Conservation (phyloP, 2,329 filamentous ascomycete species). For the Fusarium proliferatum region DNA sequence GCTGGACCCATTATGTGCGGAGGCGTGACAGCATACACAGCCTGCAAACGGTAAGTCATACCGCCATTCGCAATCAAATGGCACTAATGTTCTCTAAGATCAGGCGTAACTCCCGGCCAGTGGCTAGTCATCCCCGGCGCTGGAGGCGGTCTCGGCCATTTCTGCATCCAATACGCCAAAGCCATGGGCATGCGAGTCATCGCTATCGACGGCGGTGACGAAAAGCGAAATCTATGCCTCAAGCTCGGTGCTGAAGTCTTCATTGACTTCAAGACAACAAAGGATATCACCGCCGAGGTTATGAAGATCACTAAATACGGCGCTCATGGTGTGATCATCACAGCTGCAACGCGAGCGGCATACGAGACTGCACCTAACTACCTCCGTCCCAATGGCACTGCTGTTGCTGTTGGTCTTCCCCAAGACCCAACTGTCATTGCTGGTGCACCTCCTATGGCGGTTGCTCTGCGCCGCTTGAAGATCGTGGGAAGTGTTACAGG, state of each 20-base stretch:
- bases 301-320: conserved; percentile 77
- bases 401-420: conserved; percentile 87
- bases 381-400: conserved; percentile 79
- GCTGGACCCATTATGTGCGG: conserved; percentile 83
- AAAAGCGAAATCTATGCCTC: conserved; percentile 77
- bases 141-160: conserved; percentile 80
- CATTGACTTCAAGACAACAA: conserved; percentile 80
- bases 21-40: conserved; percentile 86
- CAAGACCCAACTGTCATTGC: conserved; percentile 36
- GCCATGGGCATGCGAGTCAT: conserved; percentile 85
- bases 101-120: conserved; percentile 64
- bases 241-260: conserved; percentile 76
- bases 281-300: conserved; percentile 83
- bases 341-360: conserved; percentile 87
- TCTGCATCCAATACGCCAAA: conserved; percentile 85
- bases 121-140: conserved; percentile 84
- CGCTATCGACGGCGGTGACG: conserved; percentile 81
- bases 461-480: conserved; percentile 36
- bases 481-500: conserved; percentile 42
- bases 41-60: conserved; percentile 71
- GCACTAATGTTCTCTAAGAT: too few relatives aligned
- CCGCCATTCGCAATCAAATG: too few relatives aligned
- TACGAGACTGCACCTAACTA: conserved; percentile 92
- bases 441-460: conserved; percentile 30
- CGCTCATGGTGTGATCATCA: conserved; percentile 84